Conservation (phyloP, 2,329 filamentous ascomycete species). For the Hymenotorrendiella dingleyae region DNA sequence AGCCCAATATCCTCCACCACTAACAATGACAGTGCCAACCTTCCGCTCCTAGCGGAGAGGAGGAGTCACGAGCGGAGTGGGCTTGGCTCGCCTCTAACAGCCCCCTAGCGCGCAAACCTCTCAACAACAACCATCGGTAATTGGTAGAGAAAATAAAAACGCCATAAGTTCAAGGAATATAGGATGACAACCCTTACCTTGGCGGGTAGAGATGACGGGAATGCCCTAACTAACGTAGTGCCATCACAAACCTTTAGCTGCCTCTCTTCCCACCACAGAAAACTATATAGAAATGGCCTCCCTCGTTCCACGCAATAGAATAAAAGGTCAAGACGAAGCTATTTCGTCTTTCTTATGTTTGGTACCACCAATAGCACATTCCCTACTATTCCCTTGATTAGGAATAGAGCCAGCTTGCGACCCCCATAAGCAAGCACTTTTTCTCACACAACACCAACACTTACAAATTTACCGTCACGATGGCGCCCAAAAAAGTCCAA, state of each 20-base stretch:
- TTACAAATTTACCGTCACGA: constrained; percentile 2
- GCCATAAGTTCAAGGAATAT: no score
- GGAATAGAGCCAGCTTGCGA: constrained; percentile 21
- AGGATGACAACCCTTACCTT: not conserved
- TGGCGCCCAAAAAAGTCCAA: constrained; percentile 16
- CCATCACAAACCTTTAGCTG: not conserved
- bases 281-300: not conserved
- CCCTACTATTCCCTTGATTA: constrained; percentile 30
- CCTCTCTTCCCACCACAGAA: not conserved
- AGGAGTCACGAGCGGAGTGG: no score
- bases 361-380: constrained; percentile 13
- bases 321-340: no score
- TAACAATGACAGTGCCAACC: no score
- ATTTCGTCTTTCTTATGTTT: constrained; percentile 2
- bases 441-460: not conserved
- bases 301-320: not conserved
- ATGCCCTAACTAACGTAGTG: no score
- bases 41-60: no score
- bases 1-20: no score
- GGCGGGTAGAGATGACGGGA: not conserved
- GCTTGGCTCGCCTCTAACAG: no score
- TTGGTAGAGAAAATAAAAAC: no score
- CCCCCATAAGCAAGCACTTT: not conserved
- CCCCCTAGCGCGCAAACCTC: no score
- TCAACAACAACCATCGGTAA: no score